Evolutionary conservation across 306 rosid genomes (phyloP).

Genomic region (Cucumis melo): DNA sequence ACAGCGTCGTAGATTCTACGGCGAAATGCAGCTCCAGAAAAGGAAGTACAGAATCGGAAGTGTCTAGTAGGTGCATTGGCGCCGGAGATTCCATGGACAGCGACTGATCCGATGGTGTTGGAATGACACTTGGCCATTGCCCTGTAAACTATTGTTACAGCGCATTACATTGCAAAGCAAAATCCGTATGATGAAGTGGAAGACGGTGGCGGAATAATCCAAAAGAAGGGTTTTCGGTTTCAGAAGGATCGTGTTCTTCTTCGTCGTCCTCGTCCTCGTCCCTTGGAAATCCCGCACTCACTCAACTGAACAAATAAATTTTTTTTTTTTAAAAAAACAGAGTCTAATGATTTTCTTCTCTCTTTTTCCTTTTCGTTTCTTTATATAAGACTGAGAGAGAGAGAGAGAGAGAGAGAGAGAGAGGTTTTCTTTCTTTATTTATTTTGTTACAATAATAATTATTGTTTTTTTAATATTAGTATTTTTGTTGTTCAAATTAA

Average conservation of each 20-base stretch:
- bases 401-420: neutral
- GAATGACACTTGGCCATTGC: slow-evolving; percentile 51
- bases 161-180: neutral
- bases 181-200: neutral
- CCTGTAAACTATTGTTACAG: neutral
- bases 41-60: slow-evolving; percentile 46
- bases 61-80: slow-evolving; percentile 19
- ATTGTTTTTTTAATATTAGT: no score
- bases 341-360: neutral
- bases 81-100: slow-evolving; percentile 26
- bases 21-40: slow-evolving; percentile 54
- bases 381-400: neutral
- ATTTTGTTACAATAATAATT: no score
- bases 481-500: no score
- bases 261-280: neutral
- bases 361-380: neutral
- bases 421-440: neutral
- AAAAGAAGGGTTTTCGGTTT: neutral
- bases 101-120: slow-evolving; percentile 46
- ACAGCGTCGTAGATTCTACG: slow-evolving; percentile 61
- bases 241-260: neutral
- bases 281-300: slow-evolving; percentile 5
- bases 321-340: neutral
- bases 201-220: neutral
- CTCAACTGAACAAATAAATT: neutral